phyloP scores from a whole-genome alignment of 2,329 filamentous ascomycete species.

The Fusarium clavum region DNA sequence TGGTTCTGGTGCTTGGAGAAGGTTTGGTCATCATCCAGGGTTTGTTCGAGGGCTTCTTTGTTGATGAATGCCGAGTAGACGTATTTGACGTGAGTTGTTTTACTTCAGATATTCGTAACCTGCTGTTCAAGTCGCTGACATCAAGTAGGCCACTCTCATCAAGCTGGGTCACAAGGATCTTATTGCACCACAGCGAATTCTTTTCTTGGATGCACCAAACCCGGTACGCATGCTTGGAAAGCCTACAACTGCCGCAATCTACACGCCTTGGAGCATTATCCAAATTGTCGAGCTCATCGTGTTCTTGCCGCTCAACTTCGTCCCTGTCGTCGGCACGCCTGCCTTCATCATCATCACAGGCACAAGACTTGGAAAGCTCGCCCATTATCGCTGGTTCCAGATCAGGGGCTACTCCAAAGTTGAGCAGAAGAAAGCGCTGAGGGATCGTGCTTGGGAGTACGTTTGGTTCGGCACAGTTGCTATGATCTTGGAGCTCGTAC shows the following conservation, averaged over 20 bases:
- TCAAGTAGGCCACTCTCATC: slow-evolving; percentile 74
- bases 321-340: slow-evolving; percentile 84
- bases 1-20: slow-evolving; percentile 87
- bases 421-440: slow-evolving; percentile 77
- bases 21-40: slow-evolving; percentile 76
- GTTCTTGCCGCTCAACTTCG: slow-evolving; percentile 85
- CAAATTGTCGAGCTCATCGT: slow-evolving; percentile 88
- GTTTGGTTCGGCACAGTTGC: slow-evolving; percentile 93
- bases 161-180: slow-evolving; percentile 77
- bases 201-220: slow-evolving; percentile 74
- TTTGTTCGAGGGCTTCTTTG: slow-evolving; percentile 84
- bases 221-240: slow-evolving; percentile 85
- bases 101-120: background rate
- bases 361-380: slow-evolving; percentile 85
- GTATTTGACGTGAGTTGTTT: slow-evolving; percentile 78
- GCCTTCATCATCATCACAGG: slow-evolving; percentile 91
- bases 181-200: slow-evolving; percentile 72
- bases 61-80: slow-evolving; percentile 82
- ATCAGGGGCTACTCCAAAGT: slow-evolving; percentile 79
- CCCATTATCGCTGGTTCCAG: slow-evolving; percentile 92
- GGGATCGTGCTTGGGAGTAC: slow-evolving; percentile 80
- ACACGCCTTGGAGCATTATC: slow-evolving; percentile 89
- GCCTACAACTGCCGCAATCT: slow-evolving; percentile 79
- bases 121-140: slow-evolving; percentile 12
- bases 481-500: slow-evolving; percentile 86